Evolutionary conservation across 164 flowering plant species (phyloP), one percentile per base, ranked within the genome.

Genomic region (Magnolia kwangsiensis): DNA sequence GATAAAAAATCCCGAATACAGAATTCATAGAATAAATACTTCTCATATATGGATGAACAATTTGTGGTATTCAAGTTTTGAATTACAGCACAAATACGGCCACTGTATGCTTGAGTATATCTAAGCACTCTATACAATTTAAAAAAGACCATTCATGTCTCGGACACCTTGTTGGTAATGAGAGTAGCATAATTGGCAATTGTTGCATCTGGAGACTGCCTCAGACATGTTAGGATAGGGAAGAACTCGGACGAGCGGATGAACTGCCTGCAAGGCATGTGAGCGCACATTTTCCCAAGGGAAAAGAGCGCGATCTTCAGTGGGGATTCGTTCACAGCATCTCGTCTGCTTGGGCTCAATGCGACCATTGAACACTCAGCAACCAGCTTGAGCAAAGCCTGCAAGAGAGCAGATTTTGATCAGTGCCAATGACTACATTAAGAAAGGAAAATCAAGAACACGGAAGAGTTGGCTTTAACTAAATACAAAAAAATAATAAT

Each of bases 281-380:
- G 87, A 1, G 90, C 78, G 66, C 92, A 91, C 98, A 94, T 96
- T 85, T 93, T 96, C 50, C 89, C 97, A 78, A 96, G 81, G 11
- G 99, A 87, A 72, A 94, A 92, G n/a, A 96, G 87, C 66, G 94
- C 97, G 74, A 94, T 93, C 84, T 92, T 94, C 51, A 96, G 76
- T 27, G 99, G 98, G 8, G 99, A 96, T 77, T 96, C 98, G 24
- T 84, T 90, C 20, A 86, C 86, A 21, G 91, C 87, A 76, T 93
- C 98, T 76, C 74, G 89, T 83, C 89, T 87, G 55, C 86, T 83
- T 4, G 98, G 98, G 80, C 90, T 91, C 80, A 89, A 80, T 58
- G 97, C 98, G 24, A 84, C 84, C 9, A 75, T 78, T 1, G 98
- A 90, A 81, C 89, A 92, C 72, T 93, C 97, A 1, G 91, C 82